Evolutionary conservation across 169 alveolate genomes (phyloP), one percentile per base, ranked within the genome.

Genomic region (Cryptosporidium canis): DNA sequence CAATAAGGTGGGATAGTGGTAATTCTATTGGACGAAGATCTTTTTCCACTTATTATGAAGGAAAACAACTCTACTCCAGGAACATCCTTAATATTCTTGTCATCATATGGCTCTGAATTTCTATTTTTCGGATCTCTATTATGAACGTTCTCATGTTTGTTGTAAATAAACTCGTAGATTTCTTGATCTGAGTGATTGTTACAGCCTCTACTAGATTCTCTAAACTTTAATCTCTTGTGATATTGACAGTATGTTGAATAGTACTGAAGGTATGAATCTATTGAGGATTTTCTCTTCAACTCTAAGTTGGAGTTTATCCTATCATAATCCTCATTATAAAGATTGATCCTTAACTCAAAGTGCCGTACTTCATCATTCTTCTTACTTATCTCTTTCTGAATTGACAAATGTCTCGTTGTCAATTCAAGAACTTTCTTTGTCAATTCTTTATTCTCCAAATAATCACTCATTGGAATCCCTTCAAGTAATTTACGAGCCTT

Each of bases 241-340:
- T 77, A 77, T 12, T 41, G 71, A 61, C 48, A 77, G 45, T 55
- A 77, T n/a, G 58, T 58, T 58, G 87, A 77, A 41, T 77, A 77
- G 27, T 43, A 77, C 41, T 77, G 87, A 5, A 61, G 39, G 16
- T 77, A 77, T 29, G 51, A 55, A 61, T 55, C 72, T 51, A 55
- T 56, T 24, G 66, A 14, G 21, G 29, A 0, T 39, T 44, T 43
- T 45, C 39, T 77, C 29, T 58, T 77, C 39, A 39, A 58, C 31
- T 61, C 61, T 35, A 61, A 35, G 8, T 4, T 29, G 12, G 65
- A 37, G 6, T 39, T n/a, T 14, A 39, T 51, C 16, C 41, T 29
- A 61, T 77, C 39, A 61, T 41, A 61, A 24, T 77, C 87, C 7
- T 21, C 35, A 43, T 56, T 61, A 31, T 39, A 11, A 58, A 39